These are phyloP conservation scores for Andrographis paniculata DNA, from an alignment of 305 asterid species.

Conservation along the genomic window DNA sequence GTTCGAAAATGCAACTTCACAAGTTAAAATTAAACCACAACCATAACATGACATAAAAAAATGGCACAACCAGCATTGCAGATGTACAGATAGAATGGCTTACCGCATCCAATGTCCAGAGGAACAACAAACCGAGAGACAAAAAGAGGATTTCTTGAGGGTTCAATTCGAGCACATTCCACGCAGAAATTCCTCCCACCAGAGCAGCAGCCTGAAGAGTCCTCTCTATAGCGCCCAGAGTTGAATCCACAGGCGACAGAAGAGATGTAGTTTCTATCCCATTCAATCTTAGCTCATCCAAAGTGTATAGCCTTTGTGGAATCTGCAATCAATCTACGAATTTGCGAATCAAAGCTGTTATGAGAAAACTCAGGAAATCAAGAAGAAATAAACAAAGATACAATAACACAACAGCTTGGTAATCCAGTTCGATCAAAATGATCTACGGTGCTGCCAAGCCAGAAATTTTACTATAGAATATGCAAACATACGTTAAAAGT, in stretches of 20 bases:
- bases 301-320: conserved; percentile 85
- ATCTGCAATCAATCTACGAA: conserved; percentile 61
- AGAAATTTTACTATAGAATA: no score
- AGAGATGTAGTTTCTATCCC: conserved; percentile 73
- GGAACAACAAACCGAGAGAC: conserved; percentile 62
- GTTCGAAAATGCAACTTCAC: no score
- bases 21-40: no score
- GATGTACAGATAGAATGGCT: no score
- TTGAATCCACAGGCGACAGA: conserved; percentile 71
- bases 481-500: no score
- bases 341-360: no score
- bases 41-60: no score
- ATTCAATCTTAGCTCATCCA: conserved; percentile 81
- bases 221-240: conserved; percentile 67
- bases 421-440: no score
- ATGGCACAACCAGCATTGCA: no score
- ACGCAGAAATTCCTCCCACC: conserved; percentile 62
- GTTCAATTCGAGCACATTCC: conserved; percentile 44
- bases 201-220: conserved; percentile 61
- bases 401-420: no score
- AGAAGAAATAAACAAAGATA: no score
- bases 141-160: conserved; percentile 50
- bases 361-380: no score
- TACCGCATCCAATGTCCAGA: conserved; percentile 90
- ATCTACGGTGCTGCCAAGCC: conserved; percentile 13